Evolutionary conservation across 2,329 filamentous ascomycete genomes (phyloP).

Genomic region (Fusarium newnesense): DNA sequence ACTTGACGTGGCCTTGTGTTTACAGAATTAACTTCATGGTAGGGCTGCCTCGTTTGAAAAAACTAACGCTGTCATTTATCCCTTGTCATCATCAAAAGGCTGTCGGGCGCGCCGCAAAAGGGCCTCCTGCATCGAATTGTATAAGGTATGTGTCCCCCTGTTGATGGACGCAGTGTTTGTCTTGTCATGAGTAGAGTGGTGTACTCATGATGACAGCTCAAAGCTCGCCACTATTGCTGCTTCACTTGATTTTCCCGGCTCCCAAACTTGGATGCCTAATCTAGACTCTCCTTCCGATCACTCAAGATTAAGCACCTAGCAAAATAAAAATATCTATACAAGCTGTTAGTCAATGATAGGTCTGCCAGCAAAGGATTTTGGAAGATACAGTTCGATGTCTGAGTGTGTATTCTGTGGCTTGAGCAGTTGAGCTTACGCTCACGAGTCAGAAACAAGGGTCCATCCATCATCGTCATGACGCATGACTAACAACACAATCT

Average conservation of each 20-base stretch:
- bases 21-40: not conserved
- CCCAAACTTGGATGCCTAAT: not conserved
- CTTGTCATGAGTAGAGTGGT: not conserved
- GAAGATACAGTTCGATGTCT: not conserved
- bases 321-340: too few relatives aligned
- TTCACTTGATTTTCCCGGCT: not conserved
- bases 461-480: not conserved
- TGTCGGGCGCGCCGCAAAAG: too few relatives aligned
- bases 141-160: fast-evolving
- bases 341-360: fast-evolving
- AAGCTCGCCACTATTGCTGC: not conserved
- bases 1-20: too few relatives aligned
- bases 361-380: not conserved
- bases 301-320: not conserved
- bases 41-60: not conserved
- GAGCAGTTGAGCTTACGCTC: not conserved
- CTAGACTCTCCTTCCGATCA: not conserved
- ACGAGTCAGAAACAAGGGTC: not conserved
- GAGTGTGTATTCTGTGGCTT: not conserved
- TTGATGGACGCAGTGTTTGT: not conserved
- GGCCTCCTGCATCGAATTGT: too few relatives aligned
- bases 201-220: not conserved
- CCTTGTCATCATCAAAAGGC: not conserved
- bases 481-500: too few relatives aligned
- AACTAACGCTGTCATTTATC: fast-evolving